Percentiles rank a stretch among this genome's conserved stretches.
phyloP scores from a whole-genome alignment of 139 green algal genomes.

The Volvox africanus region DNA sequence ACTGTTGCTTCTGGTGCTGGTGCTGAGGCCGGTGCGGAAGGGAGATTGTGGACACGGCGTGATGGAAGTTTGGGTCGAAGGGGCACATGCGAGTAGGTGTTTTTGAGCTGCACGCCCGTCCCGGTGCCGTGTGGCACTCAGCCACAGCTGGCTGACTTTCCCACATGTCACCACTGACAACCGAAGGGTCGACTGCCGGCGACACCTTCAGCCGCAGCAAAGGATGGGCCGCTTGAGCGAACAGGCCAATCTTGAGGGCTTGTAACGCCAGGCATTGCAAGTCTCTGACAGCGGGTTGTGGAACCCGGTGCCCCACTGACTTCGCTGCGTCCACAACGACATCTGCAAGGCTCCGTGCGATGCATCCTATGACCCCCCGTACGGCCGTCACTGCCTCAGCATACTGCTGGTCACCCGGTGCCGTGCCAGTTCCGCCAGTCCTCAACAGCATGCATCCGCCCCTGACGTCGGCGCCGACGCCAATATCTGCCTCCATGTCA shows the following conservation, averaged over 20 bases:
- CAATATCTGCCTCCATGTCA: neutral
- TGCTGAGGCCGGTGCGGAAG: neutral
- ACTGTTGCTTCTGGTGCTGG: neutral
- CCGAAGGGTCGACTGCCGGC: neutral
- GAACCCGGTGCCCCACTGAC: neutral
- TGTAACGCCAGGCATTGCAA: neutral
- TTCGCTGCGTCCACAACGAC: neutral
- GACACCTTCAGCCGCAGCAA: neutral
- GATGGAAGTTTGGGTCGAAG: too few relatives aligned
- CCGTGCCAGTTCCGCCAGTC: neutral
- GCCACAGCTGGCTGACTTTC: too few relatives aligned
- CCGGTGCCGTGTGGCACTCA: too few relatives aligned
- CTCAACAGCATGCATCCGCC: neutral
- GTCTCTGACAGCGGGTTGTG: neutral
- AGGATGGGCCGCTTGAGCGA: neutral
- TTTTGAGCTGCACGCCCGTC: too few relatives aligned
- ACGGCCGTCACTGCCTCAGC: neutral
- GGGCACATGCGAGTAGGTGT: too few relatives aligned
- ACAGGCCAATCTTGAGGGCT: slow-evolving; percentile 6
- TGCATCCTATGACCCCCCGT: neutral
- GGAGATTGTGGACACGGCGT: too few relatives aligned
- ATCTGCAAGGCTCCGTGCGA: neutral
- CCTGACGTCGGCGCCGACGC: neutral
- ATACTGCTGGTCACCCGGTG: neutral
- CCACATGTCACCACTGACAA: too few relatives aligned